Evolutionary conservation across 2,329 filamentous ascomycete genomes (phyloP).

Genomic region (Clarireedia monteithiana): DNA sequence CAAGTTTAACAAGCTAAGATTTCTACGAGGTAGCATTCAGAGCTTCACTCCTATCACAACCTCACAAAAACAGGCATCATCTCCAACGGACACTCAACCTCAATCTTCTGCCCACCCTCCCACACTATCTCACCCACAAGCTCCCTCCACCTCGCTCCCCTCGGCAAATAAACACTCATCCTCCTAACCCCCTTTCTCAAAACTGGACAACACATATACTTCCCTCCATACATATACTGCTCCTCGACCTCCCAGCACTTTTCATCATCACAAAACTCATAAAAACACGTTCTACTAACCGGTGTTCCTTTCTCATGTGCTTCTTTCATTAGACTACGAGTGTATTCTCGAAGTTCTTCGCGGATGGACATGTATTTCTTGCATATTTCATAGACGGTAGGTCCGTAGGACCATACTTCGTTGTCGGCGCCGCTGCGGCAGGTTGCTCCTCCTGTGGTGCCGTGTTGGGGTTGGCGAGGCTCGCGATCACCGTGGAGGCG

Average conservation of each 20-base stretch:
- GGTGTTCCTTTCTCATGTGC: background rate
- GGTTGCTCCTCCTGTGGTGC: no score
- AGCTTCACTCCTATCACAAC: background rate
- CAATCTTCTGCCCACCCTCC: background rate
- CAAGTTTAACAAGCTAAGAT: no score
- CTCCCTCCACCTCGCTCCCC: background rate
- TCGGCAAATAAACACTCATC: background rate
- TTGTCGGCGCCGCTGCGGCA: no score
- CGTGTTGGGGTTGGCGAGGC: no score
- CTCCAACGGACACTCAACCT: background rate
- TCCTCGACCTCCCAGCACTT: background rate
- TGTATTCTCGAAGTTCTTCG: no score
- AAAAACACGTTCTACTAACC: background rate
- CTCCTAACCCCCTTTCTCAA: background rate
- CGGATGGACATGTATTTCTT: no score
- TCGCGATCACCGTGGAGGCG: no score
- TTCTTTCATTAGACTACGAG: no score
- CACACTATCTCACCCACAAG: background rate
- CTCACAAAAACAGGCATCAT: background rate
- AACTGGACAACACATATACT: background rate
- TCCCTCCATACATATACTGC: background rate
- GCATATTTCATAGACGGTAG: no score
- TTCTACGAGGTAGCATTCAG: no score
- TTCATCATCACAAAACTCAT: background rate
- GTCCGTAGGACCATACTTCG: no score